These are phyloP conservation scores for Helotiales sp. DNA, from an alignment of 2,329 filamentous ascomycete genomes.

Conservation along the genomic window DNA sequence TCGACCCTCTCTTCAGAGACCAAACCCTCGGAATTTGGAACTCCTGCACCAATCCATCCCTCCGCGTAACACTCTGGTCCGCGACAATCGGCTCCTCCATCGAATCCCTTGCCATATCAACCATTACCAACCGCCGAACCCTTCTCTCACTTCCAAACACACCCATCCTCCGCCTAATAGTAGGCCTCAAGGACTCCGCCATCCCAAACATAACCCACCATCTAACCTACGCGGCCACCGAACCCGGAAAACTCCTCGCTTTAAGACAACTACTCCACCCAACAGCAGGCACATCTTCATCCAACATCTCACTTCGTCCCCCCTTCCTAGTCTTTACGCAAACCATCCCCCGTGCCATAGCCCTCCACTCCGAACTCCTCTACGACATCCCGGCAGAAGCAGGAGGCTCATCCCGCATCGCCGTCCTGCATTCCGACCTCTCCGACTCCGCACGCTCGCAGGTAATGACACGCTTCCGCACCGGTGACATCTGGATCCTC, in stretches of 20 bases:
- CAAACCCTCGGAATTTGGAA: constrained; percentile 87
- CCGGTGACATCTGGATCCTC: constrained; percentile 92
- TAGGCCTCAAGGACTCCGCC: constrained; percentile 95
- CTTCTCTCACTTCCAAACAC: constrained; percentile 44
- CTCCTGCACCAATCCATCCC: constrained; percentile 70
- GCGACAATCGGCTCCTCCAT: constrained; percentile 96
- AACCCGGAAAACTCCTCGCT: constrained; percentile 90
- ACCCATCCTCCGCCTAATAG: constrained; percentile 79
- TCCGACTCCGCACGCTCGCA: constrained; percentile 74
- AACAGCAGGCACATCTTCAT: constrained; percentile 59
- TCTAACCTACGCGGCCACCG: constrained; percentile 88
- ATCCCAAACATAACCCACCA: constrained; percentile 91
- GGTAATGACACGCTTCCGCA: constrained; percentile 89
- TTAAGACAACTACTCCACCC: constrained; percentile 89
- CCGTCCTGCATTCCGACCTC: constrained; percentile 87
- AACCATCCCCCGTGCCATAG: constrained; percentile 87
- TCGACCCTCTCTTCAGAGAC: constrained; percentile 88
- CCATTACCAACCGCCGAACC: constrained; percentile 61
- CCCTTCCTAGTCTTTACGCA: constrained; percentile 97
- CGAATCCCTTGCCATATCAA: constrained; percentile 76
- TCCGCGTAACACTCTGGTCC: constrained; percentile 87
- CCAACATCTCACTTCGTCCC: constrained; percentile 63
- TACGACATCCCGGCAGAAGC: constrained; percentile 94
- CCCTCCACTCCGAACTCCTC: constrained; percentile 85
- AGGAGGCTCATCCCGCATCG: constrained; percentile 82